Evolutionary conservation across 768 basidiomycete genomes (phyloP), one percentile per base, ranked within the genome.

Genomic region (Sarcomyxa edulis): DNA sequence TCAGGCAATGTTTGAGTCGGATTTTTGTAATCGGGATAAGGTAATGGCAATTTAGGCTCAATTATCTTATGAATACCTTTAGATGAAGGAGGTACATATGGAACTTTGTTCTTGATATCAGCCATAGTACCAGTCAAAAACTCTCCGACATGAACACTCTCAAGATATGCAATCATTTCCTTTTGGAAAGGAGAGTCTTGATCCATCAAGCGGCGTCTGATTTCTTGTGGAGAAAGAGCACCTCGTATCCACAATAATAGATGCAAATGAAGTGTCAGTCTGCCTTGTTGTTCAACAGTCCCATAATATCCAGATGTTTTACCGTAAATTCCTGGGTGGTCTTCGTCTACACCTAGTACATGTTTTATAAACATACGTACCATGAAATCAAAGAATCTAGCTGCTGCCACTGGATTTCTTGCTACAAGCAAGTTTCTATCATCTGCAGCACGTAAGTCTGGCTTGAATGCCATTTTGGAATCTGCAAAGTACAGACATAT

Each of bases 241-340:
- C 53, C 50, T 19, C 24, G 12, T 3, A 68, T 50, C 64, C 65
- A 71, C 1, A 68, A 14, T 1, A 68, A 24, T 21, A 61, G 15
- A 45, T 69, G 66, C 2, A 65, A 28, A 48, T 71, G 68, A 2
- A 70, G 32, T 0, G 61, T 64, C 0, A 63, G 37, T 4, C 55
- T 28, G 1, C 64, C 64, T 46, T 68, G 64, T 40, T 60, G 53
- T 38, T 67, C 65, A 35, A 63, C 54, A 1, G 48, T 53, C 5
- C 55, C 55, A 50, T 58, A 59, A 43, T 61, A 65, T 0, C 46
- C 59, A 2, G 37, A 8, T 8, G 60, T 55, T 0, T 53, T 31
- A 7, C 64, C 60, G 50, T 49, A 66, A 10, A 61, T 16, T 0
- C 55, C 61, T 7, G 11, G n/a, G n/a, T 51, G 32, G 25, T 50